These are phyloP conservation scores for Podospora tetraspora DNA, from an alignment of 495 filamentous ascomycete genomes.

Conservation along the genomic window DNA sequence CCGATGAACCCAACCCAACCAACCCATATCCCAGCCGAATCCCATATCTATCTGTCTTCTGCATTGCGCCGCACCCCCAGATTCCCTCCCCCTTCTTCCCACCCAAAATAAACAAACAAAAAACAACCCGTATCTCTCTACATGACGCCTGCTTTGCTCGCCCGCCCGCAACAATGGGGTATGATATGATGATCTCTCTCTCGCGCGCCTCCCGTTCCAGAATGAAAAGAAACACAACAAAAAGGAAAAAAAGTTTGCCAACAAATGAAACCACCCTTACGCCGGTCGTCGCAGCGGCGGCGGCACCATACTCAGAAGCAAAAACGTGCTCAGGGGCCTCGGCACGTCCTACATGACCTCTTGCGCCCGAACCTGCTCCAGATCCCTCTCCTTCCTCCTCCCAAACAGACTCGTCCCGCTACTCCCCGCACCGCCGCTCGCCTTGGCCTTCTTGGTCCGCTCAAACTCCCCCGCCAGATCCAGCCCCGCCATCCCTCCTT, in stretches of 20 bases:
- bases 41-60: neutral
- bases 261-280: neutral
- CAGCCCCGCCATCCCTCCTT: conserved; percentile 23
- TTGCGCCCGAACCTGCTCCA: conserved; percentile 25
- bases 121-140: neutral
- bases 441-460: neutral
- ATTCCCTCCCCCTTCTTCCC: neutral
- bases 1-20: conserved; percentile 1
- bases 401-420: conserved; percentile 39
- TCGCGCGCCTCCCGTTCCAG: neutral
- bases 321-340: conserved; percentile 21
- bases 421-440: conserved; percentile 19
- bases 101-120: neutral
- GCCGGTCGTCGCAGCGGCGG: neutral
- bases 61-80: neutral
- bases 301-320: conserved; percentile 1
- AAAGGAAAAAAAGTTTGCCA: neutral
- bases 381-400: conserved; percentile 28
- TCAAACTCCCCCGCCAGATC: conserved; percentile 25
- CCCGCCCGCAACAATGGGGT: neutral
- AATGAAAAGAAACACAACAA: conserved; percentile 1
- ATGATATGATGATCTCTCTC: neutral
- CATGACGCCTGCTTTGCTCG: neutral
- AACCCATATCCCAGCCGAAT: neutral
- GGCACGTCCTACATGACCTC: conserved; percentile 31